These are phyloP conservation scores for Claviceps pazoutovae DNA, from an alignment of 2,329 filamentous ascomycete genomes.

Conservation along the genomic window DNA sequence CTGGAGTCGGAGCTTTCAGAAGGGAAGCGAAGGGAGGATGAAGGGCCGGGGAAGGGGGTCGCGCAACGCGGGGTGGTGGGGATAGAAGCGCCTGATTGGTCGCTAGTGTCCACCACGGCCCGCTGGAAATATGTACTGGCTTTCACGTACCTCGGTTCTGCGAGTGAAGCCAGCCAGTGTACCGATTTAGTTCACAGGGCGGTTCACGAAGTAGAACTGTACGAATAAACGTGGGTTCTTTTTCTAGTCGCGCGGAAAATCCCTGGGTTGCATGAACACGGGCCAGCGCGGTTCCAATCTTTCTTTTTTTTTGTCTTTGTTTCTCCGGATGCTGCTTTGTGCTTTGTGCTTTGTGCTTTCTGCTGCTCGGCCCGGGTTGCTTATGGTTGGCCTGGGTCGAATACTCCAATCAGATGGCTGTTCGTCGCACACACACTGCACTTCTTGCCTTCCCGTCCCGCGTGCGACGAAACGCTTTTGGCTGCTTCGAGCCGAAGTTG, in stretches of 20 bases:
- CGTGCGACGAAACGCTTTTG: background rate
- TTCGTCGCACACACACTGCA: background rate
- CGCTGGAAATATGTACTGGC: no score
- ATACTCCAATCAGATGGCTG: background rate
- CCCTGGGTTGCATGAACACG: background rate
- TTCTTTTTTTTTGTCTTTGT: background rate
- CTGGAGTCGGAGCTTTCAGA: no score
- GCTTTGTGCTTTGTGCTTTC: no score
- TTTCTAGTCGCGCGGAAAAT: background rate
- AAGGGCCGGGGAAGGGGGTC: background rate
- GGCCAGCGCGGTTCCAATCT: background rate
- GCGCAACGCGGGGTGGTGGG: background rate
- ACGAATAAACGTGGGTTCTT: background rate
- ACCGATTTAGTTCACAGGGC: no score
- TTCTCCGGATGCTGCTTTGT: no score
- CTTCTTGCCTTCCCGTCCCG: background rate
- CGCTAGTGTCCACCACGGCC: no score
- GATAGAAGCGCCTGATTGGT: no score
- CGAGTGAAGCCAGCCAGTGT: no score
- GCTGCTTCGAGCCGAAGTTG: no score
- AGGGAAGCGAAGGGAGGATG: background rate
- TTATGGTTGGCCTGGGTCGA: no score
- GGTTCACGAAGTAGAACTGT: background rate
- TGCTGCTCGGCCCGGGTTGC: no score
- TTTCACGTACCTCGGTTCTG: no score